Percentiles rank a stretch among this genome's conserved stretches.
Conservation (phyloP, 2,329 filamentous ascomycete genomes). For the Phyllosticta citribraziliensis region DNA sequence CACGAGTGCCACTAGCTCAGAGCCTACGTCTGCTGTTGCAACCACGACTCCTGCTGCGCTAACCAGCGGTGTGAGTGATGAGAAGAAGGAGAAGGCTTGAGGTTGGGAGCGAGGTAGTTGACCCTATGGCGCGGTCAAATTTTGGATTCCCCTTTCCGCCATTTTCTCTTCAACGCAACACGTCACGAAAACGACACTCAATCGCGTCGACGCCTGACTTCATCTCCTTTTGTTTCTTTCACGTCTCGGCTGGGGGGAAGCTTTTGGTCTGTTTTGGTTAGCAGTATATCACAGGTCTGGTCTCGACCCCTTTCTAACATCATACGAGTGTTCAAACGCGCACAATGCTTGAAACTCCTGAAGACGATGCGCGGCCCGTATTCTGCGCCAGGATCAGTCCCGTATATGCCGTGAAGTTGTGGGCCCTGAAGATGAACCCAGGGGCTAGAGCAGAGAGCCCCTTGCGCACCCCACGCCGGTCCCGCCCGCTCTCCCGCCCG, state of each 20-base stretch:
- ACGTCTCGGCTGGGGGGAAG: not conserved
- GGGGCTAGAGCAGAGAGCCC: not conserved
- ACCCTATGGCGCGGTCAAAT: not conserved
- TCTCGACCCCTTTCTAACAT: not conserved
- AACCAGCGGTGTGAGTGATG: conserved; percentile 17
- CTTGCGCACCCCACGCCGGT: not conserved
- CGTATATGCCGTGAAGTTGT: not conserved
- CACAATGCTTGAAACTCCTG: not conserved
- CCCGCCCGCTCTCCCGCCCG: not conserved
- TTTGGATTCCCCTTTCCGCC: not conserved
- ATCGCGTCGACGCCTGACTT: not conserved
- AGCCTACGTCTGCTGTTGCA: not conserved
- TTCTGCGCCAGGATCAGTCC: not conserved
- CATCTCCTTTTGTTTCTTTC: not conserved
- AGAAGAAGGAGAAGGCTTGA: conserved; percentile 22
- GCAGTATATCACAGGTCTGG: not conserved
- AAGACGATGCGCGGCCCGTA: not conserved
- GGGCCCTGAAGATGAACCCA: not conserved
- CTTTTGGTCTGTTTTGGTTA: not conserved
- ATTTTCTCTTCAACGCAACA: not conserved
- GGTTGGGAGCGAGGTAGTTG: not conserved
- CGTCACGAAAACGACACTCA: not conserved
- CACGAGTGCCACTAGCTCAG: conserved; percentile 15
- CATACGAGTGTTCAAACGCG: not conserved
- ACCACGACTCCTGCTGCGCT: conserved; percentile 8